These are phyloP conservation scores for Penicillium silybi DNA, from an alignment of 495 filamentous ascomycete genomes.

Conservation along the genomic window DNA sequence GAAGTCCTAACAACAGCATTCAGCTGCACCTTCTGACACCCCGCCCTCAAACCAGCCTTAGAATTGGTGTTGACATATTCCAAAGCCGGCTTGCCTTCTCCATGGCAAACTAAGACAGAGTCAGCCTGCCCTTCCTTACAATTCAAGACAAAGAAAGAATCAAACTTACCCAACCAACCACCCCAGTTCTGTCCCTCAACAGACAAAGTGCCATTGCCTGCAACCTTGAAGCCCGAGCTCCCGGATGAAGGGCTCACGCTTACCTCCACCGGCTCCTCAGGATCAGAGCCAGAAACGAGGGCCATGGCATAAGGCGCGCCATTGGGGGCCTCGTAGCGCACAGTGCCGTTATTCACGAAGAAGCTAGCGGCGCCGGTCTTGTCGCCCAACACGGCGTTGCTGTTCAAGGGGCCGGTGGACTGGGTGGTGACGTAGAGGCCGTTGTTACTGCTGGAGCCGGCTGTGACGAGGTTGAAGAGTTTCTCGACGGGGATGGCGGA, in stretches of 20 bases:
- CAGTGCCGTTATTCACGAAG: constrained; percentile 13
- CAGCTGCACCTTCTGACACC: constrained; percentile 9
- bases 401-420: constrained; percentile 15
- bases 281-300: constrained; percentile 13
- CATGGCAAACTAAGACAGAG: constrained; percentile 6
- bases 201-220: constrained; percentile 18
- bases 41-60: neutral
- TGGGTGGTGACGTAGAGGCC: constrained; percentile 16
- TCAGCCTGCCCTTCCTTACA: neutral
- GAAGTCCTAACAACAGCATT: neutral
- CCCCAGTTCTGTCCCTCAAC: constrained; percentile 19
- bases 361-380: constrained; percentile 11
- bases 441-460: constrained; percentile 12
- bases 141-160: neutral
- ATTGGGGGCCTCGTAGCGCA: constrained; percentile 10
- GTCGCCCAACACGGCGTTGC: constrained; percentile 16
- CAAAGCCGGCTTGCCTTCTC: neutral
- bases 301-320: constrained; percentile 14
- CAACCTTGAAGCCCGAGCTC: constrained; percentile 24
- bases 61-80: constrained; percentile 1
- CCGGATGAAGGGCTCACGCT: constrained; percentile 22
- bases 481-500: constrained; percentile 14
- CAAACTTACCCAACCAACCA: constrained; percentile 38
- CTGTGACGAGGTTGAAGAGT: constrained; percentile 19
- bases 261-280: constrained; percentile 14